Percentiles rank a stretch among this genome's conserved stretches.
These are phyloP conservation scores for Wickerhamomyces tratensis DNA, from an alignment of 805 yeast genomes.

Conservation along the genomic window DNA sequence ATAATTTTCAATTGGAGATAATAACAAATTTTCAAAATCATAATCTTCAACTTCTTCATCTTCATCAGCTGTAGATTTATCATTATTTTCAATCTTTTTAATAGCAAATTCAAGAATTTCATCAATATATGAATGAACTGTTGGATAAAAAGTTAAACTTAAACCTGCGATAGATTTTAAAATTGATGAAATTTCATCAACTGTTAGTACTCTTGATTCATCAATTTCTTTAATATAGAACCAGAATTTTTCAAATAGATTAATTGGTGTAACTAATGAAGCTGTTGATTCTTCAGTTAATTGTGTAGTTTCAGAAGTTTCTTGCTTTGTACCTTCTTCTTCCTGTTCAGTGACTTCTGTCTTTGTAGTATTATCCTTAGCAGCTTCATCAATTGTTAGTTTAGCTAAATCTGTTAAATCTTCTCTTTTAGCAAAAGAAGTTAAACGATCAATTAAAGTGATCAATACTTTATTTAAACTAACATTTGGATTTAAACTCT, in stretches of 20 bases:
- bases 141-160: conserved; percentile 58
- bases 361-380: conserved; percentile 1
- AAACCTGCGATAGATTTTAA: conserved; percentile 58
- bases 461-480: conserved; percentile 54
- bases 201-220: conserved; percentile 48
- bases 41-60: conserved; percentile 15
- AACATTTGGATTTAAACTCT: conserved; percentile 63
- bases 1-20: conserved; percentile 37
- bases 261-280: conserved; percentile 4
- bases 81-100: conserved; percentile 21
- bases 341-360: conserved; percentile 5
- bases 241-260: conserved; percentile 60
- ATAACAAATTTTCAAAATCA: conserved; percentile 35
- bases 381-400: conserved; percentile 11
- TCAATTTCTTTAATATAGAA: conserved; percentile 46
- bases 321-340: conserved; percentile 3
- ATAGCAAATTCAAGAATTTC: conserved; percentile 47
- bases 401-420: conserved; percentile 13
- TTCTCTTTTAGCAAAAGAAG: conserved; percentile 39
- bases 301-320: background rate
- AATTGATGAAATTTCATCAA: conserved; percentile 55
- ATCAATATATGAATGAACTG: conserved; percentile 50
- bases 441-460: conserved; percentile 64
- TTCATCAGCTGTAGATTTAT: conserved; percentile 18
- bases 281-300: conserved; percentile 2